Conservation (phyloP, 2,329 filamentous ascomycete genomes). For the Colletotrichum sojae region DNA sequence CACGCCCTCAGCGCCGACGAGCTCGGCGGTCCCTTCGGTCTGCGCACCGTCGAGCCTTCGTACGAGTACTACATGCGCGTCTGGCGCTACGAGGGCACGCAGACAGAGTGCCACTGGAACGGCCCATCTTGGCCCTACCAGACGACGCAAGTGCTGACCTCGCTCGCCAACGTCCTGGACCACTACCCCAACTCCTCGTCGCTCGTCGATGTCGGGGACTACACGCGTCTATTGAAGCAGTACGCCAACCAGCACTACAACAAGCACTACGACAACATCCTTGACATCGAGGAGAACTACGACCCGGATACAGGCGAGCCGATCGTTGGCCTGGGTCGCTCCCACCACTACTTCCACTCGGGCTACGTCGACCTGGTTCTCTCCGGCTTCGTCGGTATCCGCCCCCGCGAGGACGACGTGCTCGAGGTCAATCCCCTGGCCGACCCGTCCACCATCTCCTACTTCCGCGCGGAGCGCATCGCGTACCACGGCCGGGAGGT, state of each 20-base stretch:
- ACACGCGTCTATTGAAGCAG: slow-evolving; percentile 52
- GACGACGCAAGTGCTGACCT: slow-evolving; percentile 57
- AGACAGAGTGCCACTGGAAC: slow-evolving; percentile 57
- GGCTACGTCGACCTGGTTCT: slow-evolving; percentile 61
- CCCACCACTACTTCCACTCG: slow-evolving; percentile 61
- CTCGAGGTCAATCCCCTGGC: slow-evolving; percentile 56
- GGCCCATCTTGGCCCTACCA: slow-evolving; percentile 62
- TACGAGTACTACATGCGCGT: slow-evolving; percentile 54
- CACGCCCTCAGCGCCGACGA: slow-evolving; percentile 22
- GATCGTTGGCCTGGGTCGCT: slow-evolving; percentile 24
- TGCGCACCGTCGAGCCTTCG: slow-evolving; percentile 58
- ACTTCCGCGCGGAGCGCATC: slow-evolving; percentile 59
- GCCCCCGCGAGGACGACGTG: slow-evolving; percentile 54
- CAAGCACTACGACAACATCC: slow-evolving; percentile 50
- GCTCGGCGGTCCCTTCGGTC: slow-evolving; percentile 52
- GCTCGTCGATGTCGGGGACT: slow-evolving; percentile 53
- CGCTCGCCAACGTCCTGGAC: slow-evolving; percentile 52
- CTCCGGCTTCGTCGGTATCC: slow-evolving; percentile 57
- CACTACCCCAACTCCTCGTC: slow-evolving; percentile 47
- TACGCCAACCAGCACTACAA: slow-evolving; percentile 58
- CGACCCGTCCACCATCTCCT: slow-evolving; percentile 51
- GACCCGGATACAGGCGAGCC: slow-evolving; percentile 51
- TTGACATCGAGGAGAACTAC: slow-evolving; percentile 57
- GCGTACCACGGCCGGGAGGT: slow-evolving; percentile 59
- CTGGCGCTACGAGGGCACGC: slow-evolving; percentile 36